Conservation (phyloP, 352 stramenopile species). For the Globisporangium radiosum region DNA sequence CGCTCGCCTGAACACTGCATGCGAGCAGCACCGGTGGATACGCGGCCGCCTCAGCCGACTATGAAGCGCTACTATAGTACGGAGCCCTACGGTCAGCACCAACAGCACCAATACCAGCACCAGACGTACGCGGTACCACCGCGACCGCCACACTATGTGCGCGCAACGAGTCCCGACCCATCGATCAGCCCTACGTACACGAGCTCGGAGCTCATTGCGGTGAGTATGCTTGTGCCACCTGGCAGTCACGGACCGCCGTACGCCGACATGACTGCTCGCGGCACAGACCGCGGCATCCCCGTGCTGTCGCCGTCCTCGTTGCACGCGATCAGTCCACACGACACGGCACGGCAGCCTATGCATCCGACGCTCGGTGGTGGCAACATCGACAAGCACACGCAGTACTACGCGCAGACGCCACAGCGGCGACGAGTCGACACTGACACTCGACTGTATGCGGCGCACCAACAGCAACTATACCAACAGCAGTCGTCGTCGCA, state of each 20-base stretch:
- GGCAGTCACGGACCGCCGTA: neutral
- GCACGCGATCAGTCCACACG: constrained; percentile 14
- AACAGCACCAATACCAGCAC: neutral
- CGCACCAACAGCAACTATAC: neutral
- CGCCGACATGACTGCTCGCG: constrained; percentile 3
- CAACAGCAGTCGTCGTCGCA: neutral
- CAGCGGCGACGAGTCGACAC: neutral
- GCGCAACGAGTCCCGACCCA: neutral
- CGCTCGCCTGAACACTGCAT: too few species aligned
- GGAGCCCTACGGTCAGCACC: too few species aligned
- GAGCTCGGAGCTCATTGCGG: constrained; percentile 10
- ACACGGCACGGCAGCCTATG: neutral
- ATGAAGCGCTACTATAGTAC: too few species aligned
- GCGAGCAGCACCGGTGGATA: neutral
- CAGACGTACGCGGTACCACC: neutral
- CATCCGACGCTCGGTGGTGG: neutral
- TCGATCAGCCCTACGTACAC: constrained; percentile 5
- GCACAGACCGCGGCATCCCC: constrained; percentile 2
- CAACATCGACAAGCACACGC: constrained; percentile 1
- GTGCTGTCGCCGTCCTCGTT: constrained; percentile 6
- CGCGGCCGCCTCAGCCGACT: too few species aligned
- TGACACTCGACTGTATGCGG: neutral
- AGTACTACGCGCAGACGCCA: constrained; percentile 3
- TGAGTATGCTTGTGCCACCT: constrained; percentile 5
- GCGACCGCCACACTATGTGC: neutral